Conservation (phyloP, 129 eudicot genomes). For the Kitagawia praeruptora region DNA sequence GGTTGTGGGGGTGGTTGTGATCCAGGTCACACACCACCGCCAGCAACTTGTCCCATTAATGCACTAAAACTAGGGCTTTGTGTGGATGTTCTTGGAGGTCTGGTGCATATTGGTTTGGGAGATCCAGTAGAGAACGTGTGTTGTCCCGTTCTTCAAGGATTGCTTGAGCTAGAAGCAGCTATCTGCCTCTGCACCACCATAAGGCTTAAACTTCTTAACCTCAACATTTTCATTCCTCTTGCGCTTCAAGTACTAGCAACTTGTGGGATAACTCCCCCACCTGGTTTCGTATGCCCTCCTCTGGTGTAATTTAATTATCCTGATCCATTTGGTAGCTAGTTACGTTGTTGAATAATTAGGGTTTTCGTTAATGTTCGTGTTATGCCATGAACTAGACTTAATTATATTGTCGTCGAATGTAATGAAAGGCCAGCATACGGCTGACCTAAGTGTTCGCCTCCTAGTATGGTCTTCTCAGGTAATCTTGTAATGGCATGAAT, state of each 20-base stretch:
- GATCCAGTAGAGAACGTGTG: constrained; percentile 25
- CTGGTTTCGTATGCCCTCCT: constrained; percentile 43
- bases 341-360: background rate
- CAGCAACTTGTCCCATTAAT: constrained; percentile 45
- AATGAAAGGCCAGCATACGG: background rate
- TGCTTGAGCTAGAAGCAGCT: constrained; percentile 42
- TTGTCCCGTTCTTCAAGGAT: constrained; percentile 41
- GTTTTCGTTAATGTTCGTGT: background rate
- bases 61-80: constrained; percentile 38
- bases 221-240: constrained; percentile 33
- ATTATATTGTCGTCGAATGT: background rate
- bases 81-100: constrained; percentile 41
- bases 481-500: background rate
- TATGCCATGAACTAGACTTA: background rate
- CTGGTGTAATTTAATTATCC: background rate
- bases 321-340: background rate
- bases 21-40: background rate
- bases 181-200: constrained; percentile 49
- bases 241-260: constrained; percentile 38
- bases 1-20: background rate
- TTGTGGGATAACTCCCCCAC: constrained; percentile 43
- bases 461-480: background rate
- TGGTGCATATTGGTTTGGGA: constrained; percentile 37
- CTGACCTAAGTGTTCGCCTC: background rate
- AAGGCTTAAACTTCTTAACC: constrained; percentile 35